Evolutionary conservation across 208 protist species (phyloP).

Genomic region (Blastocrithidia nonstop): DNA sequence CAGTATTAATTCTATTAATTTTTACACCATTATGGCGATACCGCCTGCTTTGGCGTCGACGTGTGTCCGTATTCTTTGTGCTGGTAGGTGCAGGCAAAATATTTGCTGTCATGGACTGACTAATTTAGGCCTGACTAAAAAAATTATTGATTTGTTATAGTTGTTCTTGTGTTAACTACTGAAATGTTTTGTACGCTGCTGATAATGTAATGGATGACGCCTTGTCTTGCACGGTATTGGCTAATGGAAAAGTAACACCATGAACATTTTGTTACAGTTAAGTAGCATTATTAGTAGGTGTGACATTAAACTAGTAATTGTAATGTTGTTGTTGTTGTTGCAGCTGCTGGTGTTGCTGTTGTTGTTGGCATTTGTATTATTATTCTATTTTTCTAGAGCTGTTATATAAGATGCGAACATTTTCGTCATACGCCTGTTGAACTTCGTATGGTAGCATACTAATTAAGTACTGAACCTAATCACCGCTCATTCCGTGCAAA

Average conservation of each 20-base stretch:
- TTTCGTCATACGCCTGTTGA: slow-evolving; percentile 16
- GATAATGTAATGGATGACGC: background rate
- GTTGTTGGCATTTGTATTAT: background rate
- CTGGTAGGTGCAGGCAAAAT: too few species aligned
- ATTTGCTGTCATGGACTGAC: too few species aligned
- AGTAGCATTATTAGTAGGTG: background rate
- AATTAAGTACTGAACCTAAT: slow-evolving; percentile 29
- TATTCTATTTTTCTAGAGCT: background rate
- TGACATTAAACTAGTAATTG: background rate
- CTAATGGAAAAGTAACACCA: too few species aligned
- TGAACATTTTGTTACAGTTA: too few species aligned
- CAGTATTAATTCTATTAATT: background rate
- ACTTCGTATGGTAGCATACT: slow-evolving; percentile 27
- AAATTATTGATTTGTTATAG: slow-evolving; percentile 17
- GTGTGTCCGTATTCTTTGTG: slow-evolving; percentile 7
- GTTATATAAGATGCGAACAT: slow-evolving; percentile 8
- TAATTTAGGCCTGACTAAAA: too few species aligned
- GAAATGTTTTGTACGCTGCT: slow-evolving; percentile 15
- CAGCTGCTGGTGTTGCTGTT: background rate
- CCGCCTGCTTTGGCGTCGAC: background rate
- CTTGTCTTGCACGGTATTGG: too few species aligned
- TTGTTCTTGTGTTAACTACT: slow-evolving; percentile 18
- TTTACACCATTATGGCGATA: background rate
- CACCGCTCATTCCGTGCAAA: slow-evolving; percentile 12
- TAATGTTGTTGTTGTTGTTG: background rate